A percentile compares a stretch with the other conserved stretches of the same genome.
Conservation (phyloP, 2,329 filamentous ascomycete genomes). For the Exophiala xenobiotica region DNA sequence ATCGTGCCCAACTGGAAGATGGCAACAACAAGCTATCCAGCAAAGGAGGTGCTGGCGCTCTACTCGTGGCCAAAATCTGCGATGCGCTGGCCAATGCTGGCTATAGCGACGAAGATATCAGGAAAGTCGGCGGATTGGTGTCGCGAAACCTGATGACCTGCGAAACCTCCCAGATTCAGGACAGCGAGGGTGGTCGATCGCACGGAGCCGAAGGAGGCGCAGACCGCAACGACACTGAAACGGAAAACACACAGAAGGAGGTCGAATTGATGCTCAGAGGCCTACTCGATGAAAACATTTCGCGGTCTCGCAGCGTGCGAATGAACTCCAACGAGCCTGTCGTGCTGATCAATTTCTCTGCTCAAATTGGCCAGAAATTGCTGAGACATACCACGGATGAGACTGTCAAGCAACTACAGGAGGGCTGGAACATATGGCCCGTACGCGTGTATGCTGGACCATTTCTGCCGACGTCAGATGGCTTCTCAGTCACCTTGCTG, state of each 20-base stretch:
- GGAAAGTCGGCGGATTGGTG: constrained; percentile 17
- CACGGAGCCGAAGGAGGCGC: neutral
- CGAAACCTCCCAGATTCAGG: neutral
- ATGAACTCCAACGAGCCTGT: constrained; percentile 31
- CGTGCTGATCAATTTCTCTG: constrained; percentile 20
- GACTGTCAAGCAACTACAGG: constrained; percentile 15
- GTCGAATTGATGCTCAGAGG: constrained; percentile 17
- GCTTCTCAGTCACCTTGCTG: constrained; percentile 24
- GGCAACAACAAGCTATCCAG: neutral
- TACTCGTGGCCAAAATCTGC: constrained; percentile 23
- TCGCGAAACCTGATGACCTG: constrained; percentile 18
- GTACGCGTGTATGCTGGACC: constrained; percentile 26
- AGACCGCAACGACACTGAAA: neutral
- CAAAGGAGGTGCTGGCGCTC: constrained; percentile 3
- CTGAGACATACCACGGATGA: constrained; percentile 10
- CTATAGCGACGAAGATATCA: constrained; percentile 13
- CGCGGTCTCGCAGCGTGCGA: constrained; percentile 12
- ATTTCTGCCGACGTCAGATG: neutral
- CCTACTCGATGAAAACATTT: constrained; percentile 12
- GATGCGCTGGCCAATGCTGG: constrained; percentile 15
- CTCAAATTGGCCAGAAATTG: neutral
- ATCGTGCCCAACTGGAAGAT: too few species aligned
- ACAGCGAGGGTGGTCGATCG: neutral
- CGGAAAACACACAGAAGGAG: neutral
- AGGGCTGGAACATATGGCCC: constrained; percentile 24